Conservation (phyloP, 2,329 filamentous ascomycete genomes). For the Sporothrix curviconia region DNA sequence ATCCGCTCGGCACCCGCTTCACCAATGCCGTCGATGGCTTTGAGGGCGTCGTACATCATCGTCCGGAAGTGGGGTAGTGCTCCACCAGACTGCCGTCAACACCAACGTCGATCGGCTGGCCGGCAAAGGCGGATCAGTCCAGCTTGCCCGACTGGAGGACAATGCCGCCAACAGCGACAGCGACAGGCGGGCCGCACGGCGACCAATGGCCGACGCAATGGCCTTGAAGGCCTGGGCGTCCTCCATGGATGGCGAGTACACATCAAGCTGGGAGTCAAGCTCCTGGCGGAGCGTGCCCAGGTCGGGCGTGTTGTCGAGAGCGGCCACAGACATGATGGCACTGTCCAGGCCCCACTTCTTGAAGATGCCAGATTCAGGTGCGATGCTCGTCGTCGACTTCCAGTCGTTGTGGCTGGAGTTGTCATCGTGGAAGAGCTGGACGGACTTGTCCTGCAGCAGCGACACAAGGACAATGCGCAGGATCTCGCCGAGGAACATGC, state of each 20-base stretch:
- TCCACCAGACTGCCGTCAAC: slow-evolving; percentile 93
- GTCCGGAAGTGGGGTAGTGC: slow-evolving; percentile 91
- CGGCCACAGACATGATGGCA: slow-evolving; percentile 78
- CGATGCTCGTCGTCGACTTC: slow-evolving; percentile 63
- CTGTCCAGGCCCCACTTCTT: slow-evolving; percentile 87
- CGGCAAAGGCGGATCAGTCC: slow-evolving; percentile 45
- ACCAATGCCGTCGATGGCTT: slow-evolving; percentile 71
- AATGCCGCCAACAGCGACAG: slow-evolving; percentile 79
- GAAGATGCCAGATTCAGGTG: slow-evolving; percentile 59
- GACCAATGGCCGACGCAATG: slow-evolving; percentile 75
- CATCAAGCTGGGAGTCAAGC: slow-evolving; percentile 67
- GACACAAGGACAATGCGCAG: slow-evolving; percentile 69
- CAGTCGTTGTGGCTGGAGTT: slow-evolving; percentile 66
- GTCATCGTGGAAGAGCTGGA: slow-evolving; percentile 69
- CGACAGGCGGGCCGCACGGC: slow-evolving; percentile 83
- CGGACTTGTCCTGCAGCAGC: slow-evolving; percentile 60
- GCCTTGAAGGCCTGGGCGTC: slow-evolving; percentile 85
- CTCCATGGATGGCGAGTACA: slow-evolving; percentile 69
- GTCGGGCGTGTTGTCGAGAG: slow-evolving; percentile 68
- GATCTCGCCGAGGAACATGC: slow-evolving; percentile 97
- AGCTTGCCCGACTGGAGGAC: slow-evolving; percentile 75
- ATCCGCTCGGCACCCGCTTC: slow-evolving; percentile 74
- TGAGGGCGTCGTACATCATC: slow-evolving; percentile 76
- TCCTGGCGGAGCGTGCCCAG: slow-evolving; percentile 68
- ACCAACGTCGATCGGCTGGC: slow-evolving; percentile 77